Percentiles rank a stretch among this genome's conserved stretches.
Evolutionary conservation across 176 grass and related monocot species (phyloP).

Genomic region (Pontederia crassipes): DNA sequence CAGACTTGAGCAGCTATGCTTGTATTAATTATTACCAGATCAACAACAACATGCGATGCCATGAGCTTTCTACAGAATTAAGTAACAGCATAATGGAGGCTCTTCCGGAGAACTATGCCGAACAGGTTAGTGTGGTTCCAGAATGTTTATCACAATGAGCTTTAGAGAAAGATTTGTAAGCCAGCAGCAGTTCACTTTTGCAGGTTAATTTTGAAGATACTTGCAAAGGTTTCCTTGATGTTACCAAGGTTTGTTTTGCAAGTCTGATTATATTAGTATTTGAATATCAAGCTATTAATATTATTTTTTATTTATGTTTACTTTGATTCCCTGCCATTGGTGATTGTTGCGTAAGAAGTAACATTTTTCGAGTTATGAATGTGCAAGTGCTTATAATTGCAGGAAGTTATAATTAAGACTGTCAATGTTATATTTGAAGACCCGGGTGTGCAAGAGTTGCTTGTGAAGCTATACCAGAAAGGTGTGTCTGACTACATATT

Average conservation of each 20-base stretch:
- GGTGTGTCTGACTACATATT: constrained; percentile 24
- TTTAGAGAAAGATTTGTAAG: too few species aligned
- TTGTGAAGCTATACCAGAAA: constrained; percentile 88
- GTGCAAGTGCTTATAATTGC: constrained; percentile 24
- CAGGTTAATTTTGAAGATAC: constrained; percentile 99
- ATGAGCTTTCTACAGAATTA: constrained; percentile 76
- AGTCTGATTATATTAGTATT: not conserved
- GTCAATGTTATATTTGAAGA: constrained; percentile 96
- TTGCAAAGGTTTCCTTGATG: constrained; percentile 99
- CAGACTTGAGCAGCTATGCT: constrained; percentile 13
- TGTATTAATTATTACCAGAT: constrained; percentile 50
- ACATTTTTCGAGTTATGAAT: not conserved
- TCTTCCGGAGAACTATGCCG: constrained; percentile 84
- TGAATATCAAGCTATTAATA: too few species aligned
- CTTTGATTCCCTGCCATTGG: not conserved
- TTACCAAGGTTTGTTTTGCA: constrained; percentile 77
- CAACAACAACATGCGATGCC: constrained; percentile 89
- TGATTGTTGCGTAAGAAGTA: not conserved
- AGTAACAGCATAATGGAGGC: constrained; percentile 88
- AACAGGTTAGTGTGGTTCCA: constrained; percentile 48
- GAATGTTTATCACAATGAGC: too few species aligned
- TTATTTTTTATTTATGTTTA: not conserved
- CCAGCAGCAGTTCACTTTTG: constrained; percentile 19
- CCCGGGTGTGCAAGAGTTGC: constrained; percentile 86
- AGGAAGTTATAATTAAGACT: constrained; percentile 85